Evolutionary conservation across 1,284 basidiomycete genomes (phyloP).

Genomic region (Cutaneotrichosporon cavernicola): DNA sequence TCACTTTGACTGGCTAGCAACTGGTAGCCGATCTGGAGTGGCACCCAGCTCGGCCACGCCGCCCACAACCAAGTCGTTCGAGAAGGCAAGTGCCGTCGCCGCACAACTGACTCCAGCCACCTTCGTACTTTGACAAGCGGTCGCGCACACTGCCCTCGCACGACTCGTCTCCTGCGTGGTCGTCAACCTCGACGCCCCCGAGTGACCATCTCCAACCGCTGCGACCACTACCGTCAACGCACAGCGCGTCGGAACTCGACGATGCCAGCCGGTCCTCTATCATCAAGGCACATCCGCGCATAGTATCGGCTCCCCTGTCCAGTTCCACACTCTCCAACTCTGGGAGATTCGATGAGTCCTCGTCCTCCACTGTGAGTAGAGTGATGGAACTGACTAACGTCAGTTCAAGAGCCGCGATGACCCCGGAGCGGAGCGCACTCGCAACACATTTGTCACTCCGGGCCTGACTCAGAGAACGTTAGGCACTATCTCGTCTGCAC

Average conservation of each 20-base stretch:
- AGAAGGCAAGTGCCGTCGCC: neutral
- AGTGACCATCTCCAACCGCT: conserved; percentile 4
- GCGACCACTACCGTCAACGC: neutral
- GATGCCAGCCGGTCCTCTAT: neutral
- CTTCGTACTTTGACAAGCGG: neutral
- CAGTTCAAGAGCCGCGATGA: conserved; percentile 4
- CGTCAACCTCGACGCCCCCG: conserved; percentile 34
- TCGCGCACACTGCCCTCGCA: conserved; percentile 13
- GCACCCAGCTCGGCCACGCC: neutral
- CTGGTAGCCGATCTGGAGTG: neutral
- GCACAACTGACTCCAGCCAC: neutral
- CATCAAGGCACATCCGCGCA: neutral
- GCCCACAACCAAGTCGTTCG: neutral
- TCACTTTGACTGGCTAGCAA: conserved; percentile 39
- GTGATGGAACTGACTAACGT: neutral
- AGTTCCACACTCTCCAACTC: neutral
- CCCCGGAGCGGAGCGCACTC: neutral
- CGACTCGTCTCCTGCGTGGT: conserved; percentile 36
- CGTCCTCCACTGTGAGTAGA: neutral
- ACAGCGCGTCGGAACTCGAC: neutral
- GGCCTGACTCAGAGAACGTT: conserved; percentile 37
- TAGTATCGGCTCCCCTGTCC: conserved; percentile 6
- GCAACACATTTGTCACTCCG: conserved; percentile 33
- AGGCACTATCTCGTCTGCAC: conserved; percentile 31
- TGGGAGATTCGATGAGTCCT: neutral